Percentiles rank a stretch among this genome's conserved stretches.
phyloP scores from a whole-genome alignment of 148 eudicot genomes.

The Bassia scoparia region DNA sequence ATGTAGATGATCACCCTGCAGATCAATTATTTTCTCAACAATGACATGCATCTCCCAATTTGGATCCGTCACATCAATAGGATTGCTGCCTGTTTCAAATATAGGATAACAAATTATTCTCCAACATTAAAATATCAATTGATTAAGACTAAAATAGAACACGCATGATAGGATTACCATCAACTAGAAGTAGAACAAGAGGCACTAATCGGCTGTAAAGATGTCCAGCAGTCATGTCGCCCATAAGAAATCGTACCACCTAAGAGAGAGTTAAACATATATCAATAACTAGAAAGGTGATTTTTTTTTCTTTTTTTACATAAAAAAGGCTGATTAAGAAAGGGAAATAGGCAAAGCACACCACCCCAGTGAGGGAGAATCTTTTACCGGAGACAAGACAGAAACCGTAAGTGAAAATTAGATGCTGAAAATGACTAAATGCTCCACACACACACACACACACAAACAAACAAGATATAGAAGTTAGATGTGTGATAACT shows the following conservation, averaged over 20 bases:
- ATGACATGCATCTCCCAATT: constrained; percentile 74
- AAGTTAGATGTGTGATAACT: too few relatives aligned
- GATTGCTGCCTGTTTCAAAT: constrained; percentile 69
- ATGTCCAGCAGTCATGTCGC: constrained; percentile 54
- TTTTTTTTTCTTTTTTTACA: too few relatives aligned
- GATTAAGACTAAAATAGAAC: constrained; percentile 1
- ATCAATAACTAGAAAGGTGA: not conserved
- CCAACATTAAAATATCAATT: not conserved
- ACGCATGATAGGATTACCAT: constrained; percentile 49
- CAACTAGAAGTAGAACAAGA: constrained; percentile 87
- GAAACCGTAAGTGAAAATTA: not conserved
- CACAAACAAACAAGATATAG: too few relatives aligned
- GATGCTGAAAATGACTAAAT: not conserved
- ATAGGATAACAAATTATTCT: not conserved
- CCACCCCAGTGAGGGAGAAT: constrained; percentile 1
- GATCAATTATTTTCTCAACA: constrained; percentile 40
- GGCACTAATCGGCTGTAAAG: constrained; percentile 87
- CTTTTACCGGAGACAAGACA: not conserved
- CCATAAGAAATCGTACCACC: constrained; percentile 64
- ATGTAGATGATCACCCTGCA: constrained; percentile 34
- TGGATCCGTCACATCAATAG: constrained; percentile 84
- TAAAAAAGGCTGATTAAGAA: not conserved
- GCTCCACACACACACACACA: not conserved
- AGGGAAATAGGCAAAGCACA: not conserved
- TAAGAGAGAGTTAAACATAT: constrained; percentile 15